Percentiles rank a stretch among this genome's conserved stretches.
Evolutionary conservation across 2,329 filamentous ascomycete species (phyloP).

Genomic region (Sporothrix brasiliensis): DNA sequence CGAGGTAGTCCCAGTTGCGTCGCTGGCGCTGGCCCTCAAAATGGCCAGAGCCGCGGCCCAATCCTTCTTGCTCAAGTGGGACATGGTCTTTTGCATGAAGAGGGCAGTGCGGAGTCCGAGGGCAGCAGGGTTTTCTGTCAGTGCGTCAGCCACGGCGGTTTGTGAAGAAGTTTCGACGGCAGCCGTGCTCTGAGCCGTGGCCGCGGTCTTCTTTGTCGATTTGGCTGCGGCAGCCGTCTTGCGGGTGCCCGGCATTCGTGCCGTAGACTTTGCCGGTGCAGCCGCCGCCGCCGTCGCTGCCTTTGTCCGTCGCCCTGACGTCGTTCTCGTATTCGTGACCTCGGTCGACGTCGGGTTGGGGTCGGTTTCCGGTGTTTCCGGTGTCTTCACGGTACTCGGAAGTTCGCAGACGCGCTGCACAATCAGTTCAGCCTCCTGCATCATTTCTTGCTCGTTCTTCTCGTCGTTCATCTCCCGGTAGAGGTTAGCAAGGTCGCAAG

Average conservation of each 20-base stretch:
- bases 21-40: slow-evolving; percentile 47
- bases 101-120: slow-evolving; percentile 47
- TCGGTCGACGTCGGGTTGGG: neutral
- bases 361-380: neutral
- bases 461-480: slow-evolving; percentile 55
- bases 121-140: slow-evolving; percentile 37
- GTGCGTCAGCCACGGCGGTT: neutral
- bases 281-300: slow-evolving; percentile 35
- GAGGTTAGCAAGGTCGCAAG: slow-evolving; percentile 60
- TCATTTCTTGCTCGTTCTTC: slow-evolving; percentile 49
- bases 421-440: slow-evolving; percentile 54
- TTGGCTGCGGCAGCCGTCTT: slow-evolving; percentile 39
- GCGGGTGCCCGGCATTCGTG: slow-evolving; percentile 36
- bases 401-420: slow-evolving; percentile 10
- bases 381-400: neutral
- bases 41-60: slow-evolving; percentile 61
- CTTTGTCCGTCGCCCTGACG: slow-evolving; percentile 35
- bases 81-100: slow-evolving; percentile 50
- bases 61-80: slow-evolving; percentile 54
- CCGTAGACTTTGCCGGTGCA: slow-evolving; percentile 40
- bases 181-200: neutral
- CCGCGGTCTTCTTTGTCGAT: slow-evolving; percentile 25
- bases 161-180: neutral
- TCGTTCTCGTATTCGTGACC: neutral
- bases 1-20: neutral